These are phyloP conservation scores for Chloromonas sp. DNA, from an alignment of 163 green algal genomes.

Conservation along the genomic window DNA sequence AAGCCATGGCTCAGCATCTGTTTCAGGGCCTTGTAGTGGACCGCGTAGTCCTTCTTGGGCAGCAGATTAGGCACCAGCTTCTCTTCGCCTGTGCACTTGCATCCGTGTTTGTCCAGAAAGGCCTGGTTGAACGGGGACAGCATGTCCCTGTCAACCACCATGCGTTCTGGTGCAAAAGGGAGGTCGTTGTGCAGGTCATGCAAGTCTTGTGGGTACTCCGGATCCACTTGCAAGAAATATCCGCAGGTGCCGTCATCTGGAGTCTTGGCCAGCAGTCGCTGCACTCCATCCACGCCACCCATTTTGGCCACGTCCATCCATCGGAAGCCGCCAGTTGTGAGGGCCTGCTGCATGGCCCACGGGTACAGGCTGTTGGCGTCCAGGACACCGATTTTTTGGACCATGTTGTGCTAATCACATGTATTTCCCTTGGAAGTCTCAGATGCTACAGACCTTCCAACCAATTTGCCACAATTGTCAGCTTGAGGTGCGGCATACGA, in stretches of 20 bases:
- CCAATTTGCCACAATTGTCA: no score
- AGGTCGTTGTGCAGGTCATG: not conserved
- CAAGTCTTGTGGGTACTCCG: not conserved
- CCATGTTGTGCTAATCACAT: no score
- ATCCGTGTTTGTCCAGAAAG: not conserved
- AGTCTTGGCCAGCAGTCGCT: not conserved
- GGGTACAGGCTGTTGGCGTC: not conserved
- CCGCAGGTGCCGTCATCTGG: not conserved
- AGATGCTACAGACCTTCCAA: no score
- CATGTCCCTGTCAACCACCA: not conserved
- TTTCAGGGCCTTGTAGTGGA: not conserved
- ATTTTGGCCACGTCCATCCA: not conserved
- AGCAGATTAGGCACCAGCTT: not conserved
- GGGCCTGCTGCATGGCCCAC: not conserved
- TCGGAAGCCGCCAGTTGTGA: not conserved
- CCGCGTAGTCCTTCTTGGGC: not conserved
- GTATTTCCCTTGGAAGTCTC: no score
- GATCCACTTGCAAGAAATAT: not conserved
- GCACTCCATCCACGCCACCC: not conserved
- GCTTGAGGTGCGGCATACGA: no score
- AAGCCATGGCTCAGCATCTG: not conserved
- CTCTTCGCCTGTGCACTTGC: not conserved
- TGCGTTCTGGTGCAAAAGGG: not conserved
- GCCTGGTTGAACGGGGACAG: not conserved
- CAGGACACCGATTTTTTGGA: not conserved